These are phyloP conservation scores for Scytalidium sp. DNA, from an alignment of 2,329 filamentous ascomycete genomes.

Conservation along the genomic window DNA sequence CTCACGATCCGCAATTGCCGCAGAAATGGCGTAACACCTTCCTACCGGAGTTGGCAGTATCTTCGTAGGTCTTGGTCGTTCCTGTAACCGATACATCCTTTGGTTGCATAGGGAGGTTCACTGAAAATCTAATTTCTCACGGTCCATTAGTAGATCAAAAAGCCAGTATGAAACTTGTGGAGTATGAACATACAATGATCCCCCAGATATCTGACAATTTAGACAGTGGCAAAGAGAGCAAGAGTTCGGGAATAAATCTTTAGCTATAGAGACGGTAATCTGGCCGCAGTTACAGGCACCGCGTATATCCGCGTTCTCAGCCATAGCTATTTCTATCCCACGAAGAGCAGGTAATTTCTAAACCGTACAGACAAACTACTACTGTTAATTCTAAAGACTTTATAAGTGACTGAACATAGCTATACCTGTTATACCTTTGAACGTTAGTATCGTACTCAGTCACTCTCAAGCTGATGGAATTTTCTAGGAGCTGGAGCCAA, in stretches of 20 bases:
- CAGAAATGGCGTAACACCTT: constrained; percentile 56
- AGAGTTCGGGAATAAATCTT: not conserved
- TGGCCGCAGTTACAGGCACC: constrained; percentile 2
- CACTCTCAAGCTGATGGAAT: too few relatives aligned
- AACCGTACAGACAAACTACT: not conserved
- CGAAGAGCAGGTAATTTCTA: not conserved
- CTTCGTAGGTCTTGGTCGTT: constrained; percentile 46
- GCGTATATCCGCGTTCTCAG: not conserved
- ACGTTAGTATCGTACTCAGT: too few relatives aligned
- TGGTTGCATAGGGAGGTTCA: not conserved
- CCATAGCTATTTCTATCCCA: not conserved
- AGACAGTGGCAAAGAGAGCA: constrained; percentile 1
- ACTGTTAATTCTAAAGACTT: too few relatives aligned
- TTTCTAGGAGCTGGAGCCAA: too few relatives aligned
- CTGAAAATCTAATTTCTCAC: not conserved
- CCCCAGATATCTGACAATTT: not conserved
- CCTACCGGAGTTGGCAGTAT: constrained; percentile 50
- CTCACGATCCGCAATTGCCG: constrained; percentile 46
- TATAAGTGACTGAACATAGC: too few relatives aligned
- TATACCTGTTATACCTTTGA: too few relatives aligned
- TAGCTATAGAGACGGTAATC: not conserved
- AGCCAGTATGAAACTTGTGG: not conserved
- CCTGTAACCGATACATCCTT: constrained; percentile 27
- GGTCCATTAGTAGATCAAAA: not conserved
- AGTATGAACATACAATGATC: not conserved